Evolutionary conservation across 2,329 filamentous ascomycete genomes (phyloP).

Genomic region (Amesomyces nigricolor): DNA sequence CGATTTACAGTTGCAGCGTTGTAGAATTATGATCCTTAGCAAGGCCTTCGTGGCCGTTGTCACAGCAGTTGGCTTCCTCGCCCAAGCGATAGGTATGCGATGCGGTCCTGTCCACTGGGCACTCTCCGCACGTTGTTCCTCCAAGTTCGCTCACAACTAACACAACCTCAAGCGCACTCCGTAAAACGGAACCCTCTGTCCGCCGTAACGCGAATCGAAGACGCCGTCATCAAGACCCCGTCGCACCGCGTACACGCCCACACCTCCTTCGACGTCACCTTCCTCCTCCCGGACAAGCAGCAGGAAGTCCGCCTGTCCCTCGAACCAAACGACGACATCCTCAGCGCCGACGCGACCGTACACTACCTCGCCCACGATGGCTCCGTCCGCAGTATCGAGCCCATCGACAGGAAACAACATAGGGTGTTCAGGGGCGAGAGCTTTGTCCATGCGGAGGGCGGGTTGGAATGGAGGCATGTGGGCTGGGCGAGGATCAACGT

Average conservation of each 20-base stretch:
- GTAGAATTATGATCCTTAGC: slow-evolving; percentile 27
- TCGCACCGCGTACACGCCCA: slow-evolving; percentile 73
- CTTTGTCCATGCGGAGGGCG: slow-evolving; percentile 58
- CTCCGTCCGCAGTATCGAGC: slow-evolving; percentile 57
- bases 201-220: slow-evolving; percentile 66
- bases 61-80: slow-evolving; percentile 23
- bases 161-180: slow-evolving; percentile 55
- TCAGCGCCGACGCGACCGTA: slow-evolving; percentile 69
- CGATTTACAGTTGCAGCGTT: not conserved
- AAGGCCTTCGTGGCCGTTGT: slow-evolving; percentile 30
- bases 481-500: slow-evolving; percentile 85
- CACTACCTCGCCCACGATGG: slow-evolving; percentile 70
- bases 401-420: slow-evolving; percentile 66
- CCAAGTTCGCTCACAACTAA: not conserved
- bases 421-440: slow-evolving; percentile 78
- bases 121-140: too few relatives aligned
- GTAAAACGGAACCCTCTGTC: slow-evolving; percentile 69
- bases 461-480: slow-evolving; percentile 65
- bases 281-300: slow-evolving; percentile 61
- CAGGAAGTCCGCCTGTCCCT: slow-evolving; percentile 73
- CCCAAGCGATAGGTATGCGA: slow-evolving; percentile 27
- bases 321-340: slow-evolving; percentile 85
- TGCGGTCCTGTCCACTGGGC: not conserved
- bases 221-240: slow-evolving; percentile 70
- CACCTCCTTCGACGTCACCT: slow-evolving; percentile 79